Evolutionary conservation across 495 filamentous ascomycete genomes (phyloP).

Genomic region (Penicillium taxi): DNA sequence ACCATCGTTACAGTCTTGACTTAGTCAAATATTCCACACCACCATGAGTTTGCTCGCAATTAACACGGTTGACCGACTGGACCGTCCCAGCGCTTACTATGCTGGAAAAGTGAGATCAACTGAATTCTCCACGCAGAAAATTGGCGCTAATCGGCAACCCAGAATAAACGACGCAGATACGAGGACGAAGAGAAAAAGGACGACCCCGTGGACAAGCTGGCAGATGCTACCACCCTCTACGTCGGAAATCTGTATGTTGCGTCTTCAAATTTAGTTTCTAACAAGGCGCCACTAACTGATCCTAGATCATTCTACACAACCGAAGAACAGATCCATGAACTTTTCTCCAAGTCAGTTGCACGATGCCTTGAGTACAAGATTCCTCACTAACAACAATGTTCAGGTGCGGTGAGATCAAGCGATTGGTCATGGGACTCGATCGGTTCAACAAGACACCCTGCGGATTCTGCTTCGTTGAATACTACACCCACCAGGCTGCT

Average conservation of each 20-base stretch:
- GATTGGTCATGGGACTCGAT: conserved; percentile 96
- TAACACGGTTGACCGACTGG: conserved; percentile 76
- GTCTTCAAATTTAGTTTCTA: not conserved
- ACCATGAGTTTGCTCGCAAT: conserved; percentile 16
- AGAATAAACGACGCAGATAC: conserved; percentile 64
- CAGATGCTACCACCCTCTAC: conserved; percentile 88
- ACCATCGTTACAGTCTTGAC: not conserved
- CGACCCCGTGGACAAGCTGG: conserved; percentile 61
- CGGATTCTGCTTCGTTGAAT: conserved; percentile 99
- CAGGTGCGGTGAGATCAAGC: conserved; percentile 91
- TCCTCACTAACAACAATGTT: not conserved
- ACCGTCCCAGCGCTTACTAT: conserved; percentile 86
- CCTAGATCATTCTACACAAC: conserved; percentile 97
- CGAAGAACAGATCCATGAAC: conserved; percentile 96
- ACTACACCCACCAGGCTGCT: conserved; percentile 94
- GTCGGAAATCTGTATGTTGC: conserved; percentile 84
- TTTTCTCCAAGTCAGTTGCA: conserved; percentile 68
- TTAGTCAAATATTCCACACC: not conserved
- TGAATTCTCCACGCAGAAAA: conserved; percentile 1
- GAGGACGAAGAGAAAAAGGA: conserved; percentile 45
- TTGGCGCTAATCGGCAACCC: conserved; percentile 6
- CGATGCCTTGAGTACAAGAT: not conserved
- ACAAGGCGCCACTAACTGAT: conserved; percentile 21
- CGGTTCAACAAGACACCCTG: conserved; percentile 95
- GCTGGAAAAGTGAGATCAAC: conserved; percentile 54